A percentile compares a stretch with the other conserved stretches of the same genome.
Evolutionary conservation across 768 basidiomycete genomes (phyloP).

Genomic region (Tulasnella sp.): DNA sequence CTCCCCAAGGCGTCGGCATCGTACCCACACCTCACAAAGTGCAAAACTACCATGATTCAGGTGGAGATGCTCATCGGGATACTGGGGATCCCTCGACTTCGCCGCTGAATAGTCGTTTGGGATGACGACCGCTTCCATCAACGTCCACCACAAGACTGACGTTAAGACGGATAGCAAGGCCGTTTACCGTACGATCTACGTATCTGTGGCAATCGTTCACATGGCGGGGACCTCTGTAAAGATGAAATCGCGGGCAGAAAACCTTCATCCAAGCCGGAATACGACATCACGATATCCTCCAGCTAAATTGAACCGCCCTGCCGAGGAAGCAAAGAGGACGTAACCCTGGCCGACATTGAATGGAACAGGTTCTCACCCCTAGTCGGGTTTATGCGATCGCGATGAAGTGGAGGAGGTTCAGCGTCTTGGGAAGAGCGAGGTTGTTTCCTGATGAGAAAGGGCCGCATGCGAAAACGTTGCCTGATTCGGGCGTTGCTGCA

Average conservation of each 20-base stretch:
- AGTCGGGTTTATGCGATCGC: background rate
- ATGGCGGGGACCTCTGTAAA: slow-evolving; percentile 38
- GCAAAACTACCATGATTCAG: background rate
- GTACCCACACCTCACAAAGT: background rate
- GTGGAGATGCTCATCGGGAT: slow-evolving; percentile 8
- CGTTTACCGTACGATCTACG: slow-evolving; percentile 60
- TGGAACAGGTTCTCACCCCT: slow-evolving; percentile 58
- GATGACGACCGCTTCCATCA: slow-evolving; percentile 87
- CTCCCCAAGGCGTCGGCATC: background rate
- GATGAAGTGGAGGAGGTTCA: background rate
- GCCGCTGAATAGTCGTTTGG: slow-evolving; percentile 74
- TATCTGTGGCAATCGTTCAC: background rate
- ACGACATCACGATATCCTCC: slow-evolving; percentile 36
- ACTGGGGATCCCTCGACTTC: background rate
- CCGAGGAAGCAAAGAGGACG: slow-evolving; percentile 57
- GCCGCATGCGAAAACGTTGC: slow-evolving; percentile 37
- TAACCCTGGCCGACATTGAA: slow-evolving; percentile 63
- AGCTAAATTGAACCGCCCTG: slow-evolving; percentile 56
- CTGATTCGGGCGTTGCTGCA: slow-evolving; percentile 39
- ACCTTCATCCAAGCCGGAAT: slow-evolving; percentile 24
- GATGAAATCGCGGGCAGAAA: slow-evolving; percentile 35
- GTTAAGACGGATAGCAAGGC: slow-evolving; percentile 61
- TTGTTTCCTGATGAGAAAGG: background rate
- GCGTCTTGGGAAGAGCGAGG: background rate
- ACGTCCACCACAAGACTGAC: slow-evolving; percentile 61